Conservation (phyloP, 345 rosid genomes). For the Cardiospermum halicacabum region DNA sequence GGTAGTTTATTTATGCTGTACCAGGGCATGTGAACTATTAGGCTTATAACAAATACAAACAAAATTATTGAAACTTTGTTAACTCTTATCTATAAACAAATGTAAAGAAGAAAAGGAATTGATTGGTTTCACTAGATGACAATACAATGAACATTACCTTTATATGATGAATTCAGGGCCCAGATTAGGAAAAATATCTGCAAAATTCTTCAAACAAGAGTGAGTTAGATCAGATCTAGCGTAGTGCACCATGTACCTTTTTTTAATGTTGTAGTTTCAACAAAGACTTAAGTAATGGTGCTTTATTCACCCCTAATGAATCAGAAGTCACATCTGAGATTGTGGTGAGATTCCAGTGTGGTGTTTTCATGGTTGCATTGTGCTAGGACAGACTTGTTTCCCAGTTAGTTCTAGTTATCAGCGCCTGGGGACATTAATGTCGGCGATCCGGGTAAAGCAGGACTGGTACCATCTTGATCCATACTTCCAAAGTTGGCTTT, state of each 20-base stretch:
- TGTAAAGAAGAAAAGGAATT: background rate
- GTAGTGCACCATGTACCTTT: no score
- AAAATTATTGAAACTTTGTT: background rate
- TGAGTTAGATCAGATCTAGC: no score
- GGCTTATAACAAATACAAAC: background rate
- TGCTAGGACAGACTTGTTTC: no score
- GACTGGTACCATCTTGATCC: conserved; percentile 58
- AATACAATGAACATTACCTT: background rate
- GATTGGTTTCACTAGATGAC: background rate
- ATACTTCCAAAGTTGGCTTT: conserved; percentile 46
- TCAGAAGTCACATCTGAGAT: background rate
- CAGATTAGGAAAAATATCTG: background rate
- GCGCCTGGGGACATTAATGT: conserved; percentile 23
- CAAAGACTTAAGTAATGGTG: no score
- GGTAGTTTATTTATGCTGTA: background rate
- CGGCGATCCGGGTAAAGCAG: conserved; percentile 38
- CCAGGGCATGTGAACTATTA: background rate
- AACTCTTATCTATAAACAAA: background rate
- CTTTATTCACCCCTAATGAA: no score
- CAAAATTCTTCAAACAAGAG: background rate
- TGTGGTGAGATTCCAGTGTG: background rate
- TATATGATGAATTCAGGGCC: background rate
- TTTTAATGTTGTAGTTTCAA: no score
- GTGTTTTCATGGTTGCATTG: no score
- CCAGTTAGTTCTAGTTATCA: conserved; percentile 26